phyloP scores from a whole-genome alignment of 2,329 filamentous ascomycete genomes.

The Daldinia sp. region DNA sequence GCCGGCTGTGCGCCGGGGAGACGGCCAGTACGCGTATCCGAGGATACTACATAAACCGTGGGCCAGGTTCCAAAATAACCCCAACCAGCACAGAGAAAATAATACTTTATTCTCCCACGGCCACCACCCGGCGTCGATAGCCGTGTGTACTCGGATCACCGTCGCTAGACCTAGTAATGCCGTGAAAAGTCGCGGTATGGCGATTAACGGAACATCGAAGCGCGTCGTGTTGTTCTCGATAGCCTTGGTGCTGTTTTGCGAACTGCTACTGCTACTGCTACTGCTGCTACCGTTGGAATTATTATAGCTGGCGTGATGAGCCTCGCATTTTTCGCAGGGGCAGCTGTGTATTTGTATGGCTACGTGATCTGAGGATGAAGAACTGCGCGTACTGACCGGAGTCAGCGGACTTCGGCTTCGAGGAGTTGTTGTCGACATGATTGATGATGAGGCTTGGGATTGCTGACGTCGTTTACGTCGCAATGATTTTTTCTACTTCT shows the following conservation, averaged over 20 bases:
- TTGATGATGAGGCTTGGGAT: neutral
- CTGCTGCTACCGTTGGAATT: neutral
- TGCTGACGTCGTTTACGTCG: conserved; percentile 2
- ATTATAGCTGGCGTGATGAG: neutral
- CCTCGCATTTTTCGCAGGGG: conserved; percentile 37
- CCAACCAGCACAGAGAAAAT: conserved; percentile 46
- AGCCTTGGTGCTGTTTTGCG: neutral
- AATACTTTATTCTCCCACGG: conserved; percentile 48
- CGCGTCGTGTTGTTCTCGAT: conserved; percentile 32
- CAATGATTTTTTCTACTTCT: neutral
- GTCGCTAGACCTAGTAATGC: conserved; percentile 44
- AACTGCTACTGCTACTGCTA: conserved; percentile 9
- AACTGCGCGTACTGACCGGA: conserved; percentile 35
- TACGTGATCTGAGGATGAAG: conserved; percentile 34
- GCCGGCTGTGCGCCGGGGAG: conserved; percentile 45
- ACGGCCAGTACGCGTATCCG: conserved; percentile 48
- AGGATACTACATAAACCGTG: conserved; percentile 41
- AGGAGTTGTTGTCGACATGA: conserved; percentile 39
- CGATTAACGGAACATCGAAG: conserved; percentile 47
- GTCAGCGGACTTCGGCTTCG: conserved; percentile 43
- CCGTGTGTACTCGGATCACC: conserved; percentile 46
- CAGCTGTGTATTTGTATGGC: conserved; percentile 33
- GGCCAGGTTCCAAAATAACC: conserved; percentile 46
- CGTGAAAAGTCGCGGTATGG: conserved; percentile 44
- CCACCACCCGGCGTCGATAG: conserved; percentile 47